Evolutionary conservation across 257 asterid genomes (phyloP), one percentile per base, ranked within the genome.

Genomic region (Buddleja alternifolia): DNA sequence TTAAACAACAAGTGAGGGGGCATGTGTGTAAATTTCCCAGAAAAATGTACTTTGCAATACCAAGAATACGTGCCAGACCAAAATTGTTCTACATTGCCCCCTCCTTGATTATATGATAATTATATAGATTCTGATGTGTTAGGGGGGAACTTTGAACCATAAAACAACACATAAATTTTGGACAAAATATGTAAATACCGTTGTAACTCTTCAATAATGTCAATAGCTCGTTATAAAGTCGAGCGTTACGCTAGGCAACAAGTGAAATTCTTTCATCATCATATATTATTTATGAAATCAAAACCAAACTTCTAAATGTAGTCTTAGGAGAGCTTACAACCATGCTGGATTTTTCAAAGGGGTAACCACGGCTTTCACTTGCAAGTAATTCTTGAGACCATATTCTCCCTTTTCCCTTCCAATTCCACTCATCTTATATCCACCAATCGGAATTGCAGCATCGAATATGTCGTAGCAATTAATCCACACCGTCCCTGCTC

Each of bases 321-420:
- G 20, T 21, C 68, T 54, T 41, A 9, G 46, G 14, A 57, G 63
- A 57, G 63, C 47, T 87, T 81, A 93, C 82, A 94, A 57, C 97
- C 99, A 94, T 37, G 99, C 96, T 7, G 99, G 96, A 68, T 94
- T 89, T 76, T 80, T 83, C 40, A 94, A 55, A 24, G 96, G 24
- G 25, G 91, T 88, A 29, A 84, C 96, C 7, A 94, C 96, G n/a
- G 99, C 99, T 75, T 89, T 94, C 73, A 90, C 97, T 78, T 90
- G 96, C 83, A 89, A 77, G 90, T 93, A 90, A 57, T 84, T 90
- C 85, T 83, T 90, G 68, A 90, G 91, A 76, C 96, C 79, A 81
- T 90, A 93, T 69, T 85, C 95, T 11, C 97, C 96, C 80, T 88
- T 93, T 53, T 93, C 96, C 81, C 99, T 80, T 34, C 99, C 99